Percentiles rank a stretch among this genome's conserved stretches.
phyloP scores from a whole-genome alignment of 805 yeast genomes.

The Kuraishia ogatae region DNA sequence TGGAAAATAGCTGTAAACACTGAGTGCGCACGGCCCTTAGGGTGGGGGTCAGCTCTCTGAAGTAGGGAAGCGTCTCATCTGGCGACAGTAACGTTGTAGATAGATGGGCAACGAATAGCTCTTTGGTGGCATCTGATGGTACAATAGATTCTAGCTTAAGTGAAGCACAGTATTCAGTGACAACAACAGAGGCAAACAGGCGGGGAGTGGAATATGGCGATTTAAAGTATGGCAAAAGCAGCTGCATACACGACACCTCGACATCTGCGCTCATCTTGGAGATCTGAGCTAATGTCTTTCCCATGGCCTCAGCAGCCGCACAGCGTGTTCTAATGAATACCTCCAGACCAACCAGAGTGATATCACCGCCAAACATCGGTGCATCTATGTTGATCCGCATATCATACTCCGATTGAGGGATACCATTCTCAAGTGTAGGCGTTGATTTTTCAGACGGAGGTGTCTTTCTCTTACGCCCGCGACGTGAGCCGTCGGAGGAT shows the following conservation, averaged over 20 bases:
- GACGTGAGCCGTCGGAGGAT: constrained; percentile 10
- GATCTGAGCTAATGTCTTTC: constrained; percentile 49
- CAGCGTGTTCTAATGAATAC: constrained; percentile 68
- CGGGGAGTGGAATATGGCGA: constrained; percentile 78
- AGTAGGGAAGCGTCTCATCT: constrained; percentile 36
- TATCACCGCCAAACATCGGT: constrained; percentile 87
- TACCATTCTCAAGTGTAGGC: constrained; percentile 19
- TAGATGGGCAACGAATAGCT: constrained; percentile 13
- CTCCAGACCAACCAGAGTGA: constrained; percentile 72
- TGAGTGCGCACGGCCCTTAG: constrained; percentile 80
- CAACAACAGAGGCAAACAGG: constrained; percentile 54
- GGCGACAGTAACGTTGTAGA: constrained; percentile 31
- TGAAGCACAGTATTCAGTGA: constrained; percentile 47
- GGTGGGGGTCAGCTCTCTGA: constrained; percentile 81
- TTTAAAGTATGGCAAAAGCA: constrained; percentile 32
- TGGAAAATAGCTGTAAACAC: constrained; percentile 72
- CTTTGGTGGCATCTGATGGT: constrained; percentile 12
- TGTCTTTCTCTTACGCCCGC: constrained; percentile 41
- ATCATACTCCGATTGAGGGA: constrained; percentile 44
- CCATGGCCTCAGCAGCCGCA: constrained; percentile 69
- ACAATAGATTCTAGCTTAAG: constrained; percentile 21
- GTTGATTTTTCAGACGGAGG: constrained; percentile 14
- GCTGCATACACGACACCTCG: constrained; percentile 29
- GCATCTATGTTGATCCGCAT: constrained; percentile 82
- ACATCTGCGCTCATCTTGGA: constrained; percentile 15